Evolutionary conservation across 2,329 filamentous ascomycete genomes (phyloP), one percentile per base, ranked within the genome.

Genomic region (Lasiodiplodia gonubiensis): DNA sequence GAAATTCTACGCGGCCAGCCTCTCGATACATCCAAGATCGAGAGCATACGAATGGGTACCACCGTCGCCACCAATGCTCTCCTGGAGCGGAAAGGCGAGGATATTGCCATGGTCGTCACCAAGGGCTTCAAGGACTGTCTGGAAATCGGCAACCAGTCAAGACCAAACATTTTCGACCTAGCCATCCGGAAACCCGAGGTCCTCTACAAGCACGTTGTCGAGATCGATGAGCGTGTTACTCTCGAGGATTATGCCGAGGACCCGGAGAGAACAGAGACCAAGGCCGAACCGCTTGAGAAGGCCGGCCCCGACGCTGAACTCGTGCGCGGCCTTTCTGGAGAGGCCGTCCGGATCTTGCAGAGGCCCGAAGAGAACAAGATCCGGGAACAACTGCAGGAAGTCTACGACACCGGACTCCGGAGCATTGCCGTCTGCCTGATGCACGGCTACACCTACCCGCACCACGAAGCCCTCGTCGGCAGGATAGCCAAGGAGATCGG

Each of bases 1-100:
- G 89, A 94, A 4, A 93, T 96, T 53, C 92, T 92, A 3, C 89
- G 93, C 57, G 93, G 92, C 30, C 84, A 93, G 76, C 83, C 91
- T 0, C 82, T 97, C 10, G 93, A 97, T 77, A 97, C 93, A 0
- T 87, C 89, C 21, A 82, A 89, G 74, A 96, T 97, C 72, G 92
- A 95, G 72, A 93, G 91, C 66, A 97, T 97, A 76, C 90, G 94
- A 57, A 97, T 97, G 94, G 94, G 94, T 53, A 97, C 94, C 1
- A 97, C 94, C 0, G 93, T 97, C 14, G 94, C 94, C 11, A 97
- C 94, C 0, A 97, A 97, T 78, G 94, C 94, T 0, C 80, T 97
- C 67, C 84, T 97, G 2, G 94, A 97, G 79, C 85, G 94, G 68
- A 97, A 97, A 79, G 94, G 94, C 57, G 93, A 97, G 80, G 89